Conservation (phyloP, 1,284 basidiomycete genomes). For the Leucoagaricus sp. region DNA sequence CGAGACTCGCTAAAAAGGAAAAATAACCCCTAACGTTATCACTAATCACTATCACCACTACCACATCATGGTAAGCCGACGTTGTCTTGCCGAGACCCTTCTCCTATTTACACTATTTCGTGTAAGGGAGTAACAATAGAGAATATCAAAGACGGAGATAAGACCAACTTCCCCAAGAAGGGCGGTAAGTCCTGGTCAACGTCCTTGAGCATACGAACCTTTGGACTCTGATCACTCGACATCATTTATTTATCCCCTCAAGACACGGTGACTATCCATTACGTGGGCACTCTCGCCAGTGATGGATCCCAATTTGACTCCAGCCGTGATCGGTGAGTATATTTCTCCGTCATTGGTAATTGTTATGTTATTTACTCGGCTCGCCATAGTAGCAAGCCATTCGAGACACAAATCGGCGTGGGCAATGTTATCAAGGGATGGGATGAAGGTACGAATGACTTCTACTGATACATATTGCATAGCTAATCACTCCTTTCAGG, state of each 20-base stretch:
- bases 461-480: neutral
- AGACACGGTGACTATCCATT: constrained; percentile 66
- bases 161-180: neutral
- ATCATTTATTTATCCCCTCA: neutral
- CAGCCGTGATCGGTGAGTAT: constrained; percentile 69
- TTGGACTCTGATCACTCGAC: neutral
- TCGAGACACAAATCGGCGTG: constrained; percentile 76
- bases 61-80: constrained; percentile 1
- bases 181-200: neutral
- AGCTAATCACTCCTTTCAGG: constrained; percentile 38
- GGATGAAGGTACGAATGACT: constrained; percentile 74
- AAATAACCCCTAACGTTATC: constrained; percentile 6
- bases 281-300: constrained; percentile 59
- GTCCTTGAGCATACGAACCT: neutral
- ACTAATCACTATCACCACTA: neutral
- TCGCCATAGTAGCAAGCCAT: constrained; percentile 51
- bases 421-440: constrained; percentile 88
- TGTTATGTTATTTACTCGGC: no score
- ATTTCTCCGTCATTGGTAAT: neutral
- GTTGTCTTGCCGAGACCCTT: neutral
- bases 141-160: neutral
- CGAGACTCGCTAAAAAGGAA: neutral
- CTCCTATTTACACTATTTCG: neutral
- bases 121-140: neutral
- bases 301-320: constrained; percentile 72